Percentiles rank a stretch among this genome's conserved stretches.
Conservation (phyloP, 228 moss, liverwort and hornwort genomes). For the Sphagnum fallax region DNA sequence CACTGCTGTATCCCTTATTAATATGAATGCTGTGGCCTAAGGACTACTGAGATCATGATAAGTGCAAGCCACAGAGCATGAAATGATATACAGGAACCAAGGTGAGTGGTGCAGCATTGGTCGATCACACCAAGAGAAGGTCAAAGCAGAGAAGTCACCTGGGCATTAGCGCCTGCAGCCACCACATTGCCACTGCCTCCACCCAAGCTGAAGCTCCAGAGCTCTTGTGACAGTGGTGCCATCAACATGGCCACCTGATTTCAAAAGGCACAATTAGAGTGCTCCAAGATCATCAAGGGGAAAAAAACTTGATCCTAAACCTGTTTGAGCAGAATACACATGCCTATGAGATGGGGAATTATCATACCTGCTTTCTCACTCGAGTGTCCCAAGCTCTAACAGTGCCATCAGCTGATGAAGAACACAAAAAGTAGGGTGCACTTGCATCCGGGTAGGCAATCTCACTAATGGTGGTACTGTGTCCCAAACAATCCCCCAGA, state of each 20-base stretch:
- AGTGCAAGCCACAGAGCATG: too few relatives aligned
- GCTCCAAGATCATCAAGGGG: too few relatives aligned
- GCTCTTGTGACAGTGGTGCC: conserved; percentile 53
- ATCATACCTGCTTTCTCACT: conserved; percentile 58
- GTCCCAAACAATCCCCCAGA: conserved; percentile 70
- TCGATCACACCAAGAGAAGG: too few relatives aligned
- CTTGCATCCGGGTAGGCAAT: conserved; percentile 64
- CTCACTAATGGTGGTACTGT: conserved; percentile 65
- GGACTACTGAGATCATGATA: too few relatives aligned
- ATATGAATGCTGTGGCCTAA: neutral
- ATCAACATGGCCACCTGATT: conserved; percentile 51
- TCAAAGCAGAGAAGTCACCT: conserved; percentile 22
- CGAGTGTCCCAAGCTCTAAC: conserved; percentile 85
- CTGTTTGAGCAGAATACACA: neutral
- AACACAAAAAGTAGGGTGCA: conserved; percentile 68
- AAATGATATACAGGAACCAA: too few relatives aligned
- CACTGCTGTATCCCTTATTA: neutral
- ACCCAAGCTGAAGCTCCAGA: conserved; percentile 87
- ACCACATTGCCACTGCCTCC: conserved; percentile 52
- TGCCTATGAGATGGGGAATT: neutral
- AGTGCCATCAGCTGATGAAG: conserved; percentile 84
- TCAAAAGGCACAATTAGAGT: neutral
- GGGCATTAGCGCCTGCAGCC: conserved; percentile 73
- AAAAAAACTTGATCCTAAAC: too few relatives aligned
- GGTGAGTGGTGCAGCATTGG: too few relatives aligned